phyloP scores from a whole-genome alignment of 495 filamentous ascomycete species.

The Penicillium longicatenatum region DNA sequence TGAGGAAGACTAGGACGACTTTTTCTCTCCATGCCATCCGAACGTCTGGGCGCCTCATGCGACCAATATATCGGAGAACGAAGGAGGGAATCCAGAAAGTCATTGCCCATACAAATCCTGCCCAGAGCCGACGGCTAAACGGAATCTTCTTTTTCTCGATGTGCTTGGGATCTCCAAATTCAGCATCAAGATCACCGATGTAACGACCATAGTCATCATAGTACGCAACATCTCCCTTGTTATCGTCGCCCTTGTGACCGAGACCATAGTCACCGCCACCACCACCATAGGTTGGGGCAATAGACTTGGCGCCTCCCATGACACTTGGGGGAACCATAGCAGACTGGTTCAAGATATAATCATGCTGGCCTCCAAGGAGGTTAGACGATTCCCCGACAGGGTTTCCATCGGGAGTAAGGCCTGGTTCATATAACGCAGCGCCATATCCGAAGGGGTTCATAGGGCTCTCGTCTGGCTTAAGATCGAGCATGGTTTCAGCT shows the following conservation, averaged over 20 bases:
- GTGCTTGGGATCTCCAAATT: conserved; percentile 72
- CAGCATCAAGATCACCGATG: conserved; percentile 67
- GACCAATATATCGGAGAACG: conserved; percentile 72
- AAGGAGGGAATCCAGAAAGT: conserved; percentile 98
- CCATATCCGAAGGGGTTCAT: conserved; percentile 38
- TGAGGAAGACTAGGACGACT: conserved; percentile 76
- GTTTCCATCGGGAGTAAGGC: conserved; percentile 29
- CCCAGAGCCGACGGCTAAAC: conserved; percentile 70
- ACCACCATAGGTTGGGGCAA: conserved; percentile 64
- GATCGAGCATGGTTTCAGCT: conserved; percentile 92
- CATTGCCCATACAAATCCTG: conserved; percentile 75
- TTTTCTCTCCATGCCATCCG: conserved; percentile 98
- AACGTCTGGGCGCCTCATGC: conserved; percentile 97
- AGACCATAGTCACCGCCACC: conserved; percentile 80
- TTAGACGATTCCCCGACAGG: conserved; percentile 60
- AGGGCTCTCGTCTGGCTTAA: conserved; percentile 64
- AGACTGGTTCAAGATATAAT: conserved; percentile 65
- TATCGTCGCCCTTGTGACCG: conserved; percentile 79
- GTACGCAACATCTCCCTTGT: conserved; percentile 66
- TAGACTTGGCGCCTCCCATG: conserved; percentile 61
- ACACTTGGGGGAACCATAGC: conserved; percentile 62
- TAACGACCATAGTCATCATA: conserved; percentile 60
- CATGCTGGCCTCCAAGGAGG: conserved; percentile 68
- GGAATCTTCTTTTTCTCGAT: conserved; percentile 71
- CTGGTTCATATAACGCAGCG: conserved; percentile 34